Evolutionary conservation across 2,329 filamentous ascomycete species (phyloP), one percentile per base, ranked within the genome.

Genomic region (Epichloe elymi): DNA sequence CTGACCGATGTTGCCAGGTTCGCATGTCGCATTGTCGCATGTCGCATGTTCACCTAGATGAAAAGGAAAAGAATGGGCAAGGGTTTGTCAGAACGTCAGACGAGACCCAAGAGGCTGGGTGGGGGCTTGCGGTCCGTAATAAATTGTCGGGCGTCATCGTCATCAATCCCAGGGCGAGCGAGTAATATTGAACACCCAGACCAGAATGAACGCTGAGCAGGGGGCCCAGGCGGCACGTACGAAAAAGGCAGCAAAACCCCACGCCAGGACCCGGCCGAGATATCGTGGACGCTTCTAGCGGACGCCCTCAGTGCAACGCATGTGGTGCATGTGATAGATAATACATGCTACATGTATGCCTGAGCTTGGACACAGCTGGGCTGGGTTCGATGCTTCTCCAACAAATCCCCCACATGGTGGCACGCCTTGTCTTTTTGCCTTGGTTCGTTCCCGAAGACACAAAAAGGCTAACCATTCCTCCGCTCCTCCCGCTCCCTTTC

Each of bases 281-380:
- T 38, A n/a, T 38, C 30, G 30, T 30, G 8, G 30, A 11, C 4
- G 37, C 37, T n/a, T 38, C 30, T 45, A 14, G 43, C 23, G 23
- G 43, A 45, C 30, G 42, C 30, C 15, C 44, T 38, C 36, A 38
- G 19, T 39, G 36, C 17, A 15, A 48, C 20, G 46, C 46, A 41
- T 48, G 46, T 48, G 37, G 47, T 41, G 47, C 47, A 49, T 49
- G 47, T 49, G 47, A 49, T 33, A 12, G 47, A 49, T 33, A 33
- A 30, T 46, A 14, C 23, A 8, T 26, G 7, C 19, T 26, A 26
- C 23, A 7, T 26, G 23, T 26, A 26, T 30, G 17, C 15, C 37
- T 39, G 35, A 26, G 45, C 15, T 30, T 30, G 43, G 11, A 12
- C 26, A 20, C 37, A 8, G 37, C 14, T 38, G 37, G 37, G 14